phyloP scores from a whole-genome alignment of 345 rosid genomes.

The Salix arbutifolia region DNA sequence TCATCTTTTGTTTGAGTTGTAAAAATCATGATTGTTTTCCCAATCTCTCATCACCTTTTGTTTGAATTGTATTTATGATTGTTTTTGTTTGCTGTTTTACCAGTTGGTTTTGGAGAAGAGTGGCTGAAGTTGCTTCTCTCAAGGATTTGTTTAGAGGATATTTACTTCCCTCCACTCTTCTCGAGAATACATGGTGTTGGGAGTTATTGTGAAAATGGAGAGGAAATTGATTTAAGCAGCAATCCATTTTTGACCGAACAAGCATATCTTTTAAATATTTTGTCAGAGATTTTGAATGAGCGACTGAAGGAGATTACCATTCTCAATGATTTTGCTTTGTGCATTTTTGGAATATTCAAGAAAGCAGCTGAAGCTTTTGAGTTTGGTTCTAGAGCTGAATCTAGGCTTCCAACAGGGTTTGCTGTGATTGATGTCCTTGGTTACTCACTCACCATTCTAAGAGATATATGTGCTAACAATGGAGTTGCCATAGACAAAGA shows the following conservation, averaged over 20 bases:
- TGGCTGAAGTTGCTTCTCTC: conserved; percentile 76
- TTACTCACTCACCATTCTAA: conserved; percentile 51
- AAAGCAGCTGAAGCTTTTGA: conserved; percentile 36
- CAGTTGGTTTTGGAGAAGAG: conserved; percentile 71
- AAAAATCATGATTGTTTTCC: not conserved
- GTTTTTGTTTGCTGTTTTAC: conserved; percentile 4
- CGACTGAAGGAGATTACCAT: conserved; percentile 32
- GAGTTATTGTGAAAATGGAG: conserved; percentile 10
- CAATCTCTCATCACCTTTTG: not conserved
- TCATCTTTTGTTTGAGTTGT: not conserved
- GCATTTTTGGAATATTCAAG: conserved; percentile 37
- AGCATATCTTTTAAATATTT: conserved; percentile 50
- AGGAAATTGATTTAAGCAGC: conserved; percentile 5
- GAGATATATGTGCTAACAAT: conserved; percentile 29
- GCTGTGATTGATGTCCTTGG: conserved; percentile 49
- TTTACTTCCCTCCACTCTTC: conserved; percentile 46
- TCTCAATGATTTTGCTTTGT: conserved; percentile 27
- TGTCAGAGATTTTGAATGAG: conserved; percentile 58
- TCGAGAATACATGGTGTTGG: conserved; percentile 20
- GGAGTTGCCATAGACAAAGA: conserved; percentile 15
- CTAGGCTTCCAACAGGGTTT: conserved; percentile 61
- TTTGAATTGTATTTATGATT: not conserved
- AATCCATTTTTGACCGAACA: conserved; percentile 49
- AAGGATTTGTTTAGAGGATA: conserved; percentile 55
- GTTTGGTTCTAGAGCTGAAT: conserved; percentile 31